These are phyloP conservation scores for Amaranthus tricolor DNA, from an alignment of 179 eudicot genomes.

Conservation along the genomic window DNA sequence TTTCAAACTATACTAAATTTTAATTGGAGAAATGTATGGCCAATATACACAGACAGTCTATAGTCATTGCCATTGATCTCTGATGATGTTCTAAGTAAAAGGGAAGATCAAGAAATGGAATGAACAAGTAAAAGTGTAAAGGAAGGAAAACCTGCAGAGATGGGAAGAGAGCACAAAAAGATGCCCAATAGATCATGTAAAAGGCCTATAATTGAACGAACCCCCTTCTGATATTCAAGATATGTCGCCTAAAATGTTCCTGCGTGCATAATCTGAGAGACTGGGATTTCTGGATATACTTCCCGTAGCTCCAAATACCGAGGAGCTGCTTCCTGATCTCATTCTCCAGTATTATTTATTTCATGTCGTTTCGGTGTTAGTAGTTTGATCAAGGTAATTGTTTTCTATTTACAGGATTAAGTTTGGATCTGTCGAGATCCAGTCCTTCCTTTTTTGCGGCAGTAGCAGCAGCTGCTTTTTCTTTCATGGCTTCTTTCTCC, in stretches of 20 bases:
- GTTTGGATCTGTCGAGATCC: slow-evolving; percentile 50
- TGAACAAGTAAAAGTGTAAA: not conserved
- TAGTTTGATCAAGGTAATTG: slow-evolving; percentile 32
- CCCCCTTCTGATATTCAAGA: not conserved
- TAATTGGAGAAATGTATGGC: slow-evolving; percentile 20
- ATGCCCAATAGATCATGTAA: slow-evolving; percentile 18
- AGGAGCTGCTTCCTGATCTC: not conserved
- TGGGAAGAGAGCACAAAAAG: slow-evolving; percentile 22
- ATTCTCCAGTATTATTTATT: not conserved
- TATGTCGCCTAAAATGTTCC: not conserved
- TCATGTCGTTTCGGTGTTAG: not conserved
- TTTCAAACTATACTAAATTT: slow-evolving; percentile 1
- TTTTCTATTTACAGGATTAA: slow-evolving; percentile 31
- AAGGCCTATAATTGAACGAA: not conserved
- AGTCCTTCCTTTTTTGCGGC: slow-evolving; percentile 52
- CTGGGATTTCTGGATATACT: not conserved
- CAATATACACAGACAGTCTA: not conserved
- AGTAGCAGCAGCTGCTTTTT: slow-evolving; percentile 52
- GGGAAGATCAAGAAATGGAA: not conserved
- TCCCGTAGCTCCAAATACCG: not conserved
- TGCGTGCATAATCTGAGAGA: not conserved
- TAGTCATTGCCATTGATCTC: not conserved
- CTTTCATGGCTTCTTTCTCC: slow-evolving; percentile 94
- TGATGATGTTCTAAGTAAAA: not conserved
- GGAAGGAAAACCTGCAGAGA: not conserved